Evolutionary conservation across 345 rosid species (phyloP).

Genomic region (Moringa oleifera): DNA sequence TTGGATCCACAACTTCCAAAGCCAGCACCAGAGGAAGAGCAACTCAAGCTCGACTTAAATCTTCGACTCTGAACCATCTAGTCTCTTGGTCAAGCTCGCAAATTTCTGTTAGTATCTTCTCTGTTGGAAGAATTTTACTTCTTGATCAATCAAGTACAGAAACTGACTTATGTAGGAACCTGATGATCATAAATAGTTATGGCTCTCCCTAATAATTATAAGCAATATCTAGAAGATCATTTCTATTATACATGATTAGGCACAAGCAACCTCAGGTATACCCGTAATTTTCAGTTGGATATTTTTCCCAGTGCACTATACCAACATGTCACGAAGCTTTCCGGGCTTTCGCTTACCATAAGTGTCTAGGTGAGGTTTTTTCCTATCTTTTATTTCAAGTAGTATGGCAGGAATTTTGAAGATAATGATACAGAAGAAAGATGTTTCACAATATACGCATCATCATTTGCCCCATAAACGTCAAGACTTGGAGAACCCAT

Average conservation of each 20-base stretch:
- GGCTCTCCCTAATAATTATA: constrained; percentile 18
- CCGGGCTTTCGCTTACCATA: background rate
- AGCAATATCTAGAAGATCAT: constrained; percentile 19
- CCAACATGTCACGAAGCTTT: background rate
- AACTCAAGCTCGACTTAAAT: constrained; percentile 48
- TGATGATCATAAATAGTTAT: constrained; percentile 3
- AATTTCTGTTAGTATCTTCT: constrained; percentile 9
- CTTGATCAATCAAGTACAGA: constrained; percentile 22
- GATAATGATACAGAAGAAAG: background rate
- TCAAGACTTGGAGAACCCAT: too few relatives aligned
- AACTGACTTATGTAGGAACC: constrained; percentile 24
- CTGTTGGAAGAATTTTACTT: constrained; percentile 9
- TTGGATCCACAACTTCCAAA: constrained; percentile 36
- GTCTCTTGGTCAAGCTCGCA: constrained; percentile 12
- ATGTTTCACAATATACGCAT: background rate
- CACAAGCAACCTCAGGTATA: background rate
- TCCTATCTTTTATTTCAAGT: background rate
- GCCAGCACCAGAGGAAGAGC: constrained; percentile 33
- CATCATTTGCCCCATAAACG: too few relatives aligned
- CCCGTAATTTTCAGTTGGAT: background rate
- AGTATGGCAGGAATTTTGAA: background rate
- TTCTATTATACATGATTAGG: background rate
- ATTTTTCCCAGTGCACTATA: background rate
- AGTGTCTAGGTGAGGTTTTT: background rate
- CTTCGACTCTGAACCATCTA: constrained; percentile 44